These are phyloP conservation scores for Xylaria grammica DNA, from an alignment of 495 filamentous ascomycete species.

Conservation along the genomic window DNA sequence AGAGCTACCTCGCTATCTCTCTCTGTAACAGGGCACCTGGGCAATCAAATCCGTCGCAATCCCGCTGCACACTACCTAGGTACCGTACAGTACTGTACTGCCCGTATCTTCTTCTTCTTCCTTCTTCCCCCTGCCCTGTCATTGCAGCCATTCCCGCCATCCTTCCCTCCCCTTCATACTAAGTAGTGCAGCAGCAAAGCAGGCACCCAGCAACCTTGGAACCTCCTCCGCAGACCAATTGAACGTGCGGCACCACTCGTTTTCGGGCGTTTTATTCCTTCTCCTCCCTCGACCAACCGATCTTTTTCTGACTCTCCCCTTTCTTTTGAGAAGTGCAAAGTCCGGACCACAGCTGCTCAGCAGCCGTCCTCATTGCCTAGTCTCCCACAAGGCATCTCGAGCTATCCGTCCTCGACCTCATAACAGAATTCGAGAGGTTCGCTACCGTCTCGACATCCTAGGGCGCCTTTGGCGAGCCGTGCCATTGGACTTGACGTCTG, in stretches of 20 bases:
- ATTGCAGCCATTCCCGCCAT: background rate
- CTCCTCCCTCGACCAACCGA: constrained; percentile 9
- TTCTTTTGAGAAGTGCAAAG: constrained; percentile 17
- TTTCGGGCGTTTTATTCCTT: constrained; percentile 23
- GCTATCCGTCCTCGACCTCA: background rate
- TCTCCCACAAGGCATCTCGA: constrained; percentile 6
- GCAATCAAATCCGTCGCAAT: too few relatives aligned
- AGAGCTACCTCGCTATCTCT: too few relatives aligned
- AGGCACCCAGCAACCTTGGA: too few relatives aligned
- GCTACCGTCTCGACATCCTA: background rate
- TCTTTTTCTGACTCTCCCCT: constrained; percentile 11
- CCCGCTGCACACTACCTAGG: background rate
- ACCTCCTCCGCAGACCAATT: constrained; percentile 4
- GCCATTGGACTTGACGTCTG: constrained; percentile 2
- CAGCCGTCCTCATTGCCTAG: constrained; percentile 10
- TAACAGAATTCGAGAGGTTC: background rate
- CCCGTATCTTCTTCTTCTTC: background rate
- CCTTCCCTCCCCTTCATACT: background rate
- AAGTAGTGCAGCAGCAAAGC: background rate
- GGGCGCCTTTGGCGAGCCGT: constrained; percentile 2
- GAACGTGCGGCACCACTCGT: constrained; percentile 17
- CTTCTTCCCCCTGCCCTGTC: background rate
- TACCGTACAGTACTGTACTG: background rate
- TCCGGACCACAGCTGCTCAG: constrained; percentile 14
- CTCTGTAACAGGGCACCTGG: too few relatives aligned